Conservation (phyloP, 2,329 filamentous ascomycete genomes). For the Didymella arachidicola region DNA sequence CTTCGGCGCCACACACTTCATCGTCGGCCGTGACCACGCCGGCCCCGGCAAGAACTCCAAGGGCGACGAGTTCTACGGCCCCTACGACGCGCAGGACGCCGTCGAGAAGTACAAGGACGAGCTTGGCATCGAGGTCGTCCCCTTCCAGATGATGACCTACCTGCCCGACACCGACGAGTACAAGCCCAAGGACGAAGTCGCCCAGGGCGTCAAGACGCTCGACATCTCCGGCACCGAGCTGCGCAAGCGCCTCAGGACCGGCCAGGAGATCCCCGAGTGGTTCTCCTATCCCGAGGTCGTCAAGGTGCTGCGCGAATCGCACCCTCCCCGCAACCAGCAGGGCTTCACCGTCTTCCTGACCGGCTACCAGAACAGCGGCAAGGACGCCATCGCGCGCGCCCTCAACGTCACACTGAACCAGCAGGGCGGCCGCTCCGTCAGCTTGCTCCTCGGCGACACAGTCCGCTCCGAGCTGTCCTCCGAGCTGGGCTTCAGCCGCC, state of each 20-base stretch:
- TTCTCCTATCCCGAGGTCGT: constrained; percentile 99
- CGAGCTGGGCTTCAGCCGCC: constrained; percentile 91
- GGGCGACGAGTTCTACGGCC: constrained; percentile 96
- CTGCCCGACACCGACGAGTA: constrained; percentile 98
- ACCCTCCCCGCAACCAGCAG: constrained; percentile 88
- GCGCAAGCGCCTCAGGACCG: constrained; percentile 86
- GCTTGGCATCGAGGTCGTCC: constrained; percentile 97
- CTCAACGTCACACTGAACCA: constrained; percentile 98
- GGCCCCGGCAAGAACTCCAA: constrained; percentile 98
- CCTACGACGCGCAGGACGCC: constrained; percentile 94
- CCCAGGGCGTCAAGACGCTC: constrained; percentile 78
- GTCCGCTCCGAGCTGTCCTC: constrained; percentile 92
- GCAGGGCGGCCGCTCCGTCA: constrained; percentile 93
- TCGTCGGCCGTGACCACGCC: constrained; percentile 97
- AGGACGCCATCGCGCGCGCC: constrained; percentile 94
- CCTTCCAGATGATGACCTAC: constrained; percentile 99
- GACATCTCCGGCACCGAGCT: constrained; percentile 74
- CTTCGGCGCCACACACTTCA: constrained; percentile 98
- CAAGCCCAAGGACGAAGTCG: constrained; percentile 88
- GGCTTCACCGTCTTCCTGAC: constrained; percentile 99
- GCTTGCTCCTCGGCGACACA: constrained; percentile 92
- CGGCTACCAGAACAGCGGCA: constrained; percentile 94
- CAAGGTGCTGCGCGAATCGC: constrained; percentile 92
- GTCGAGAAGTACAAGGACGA: constrained; percentile 97
- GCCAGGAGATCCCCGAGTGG: constrained; percentile 97